Evolutionary conservation across 371 early-diverging fungal species (phyloP), one percentile per base, ranked within the genome.

Genomic region (Choanephora cucurbitarum): DNA sequence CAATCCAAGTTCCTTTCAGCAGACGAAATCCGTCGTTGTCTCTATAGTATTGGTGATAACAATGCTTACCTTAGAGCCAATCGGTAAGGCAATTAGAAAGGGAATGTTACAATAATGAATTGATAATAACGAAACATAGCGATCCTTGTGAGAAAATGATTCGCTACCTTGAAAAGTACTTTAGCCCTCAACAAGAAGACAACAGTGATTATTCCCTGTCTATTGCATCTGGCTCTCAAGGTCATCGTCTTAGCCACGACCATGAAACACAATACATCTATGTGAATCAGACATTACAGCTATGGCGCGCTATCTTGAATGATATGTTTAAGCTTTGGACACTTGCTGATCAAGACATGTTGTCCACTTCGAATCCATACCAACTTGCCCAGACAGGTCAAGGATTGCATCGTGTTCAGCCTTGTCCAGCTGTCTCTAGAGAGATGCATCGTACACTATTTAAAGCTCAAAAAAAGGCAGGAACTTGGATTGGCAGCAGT

Each of bases 251-350:
- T 28, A 87, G 94, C 10, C 98, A 98, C 60, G 84, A 84, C 64
- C 98, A 98, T 71, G 81, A 87, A 50, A 91, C 85, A 34, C 98
- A 98, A 70, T 98, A 89, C 72, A 82, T 85, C 62, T 98, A 96
- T 72, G 98, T 97, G 44, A 80, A 88, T 47, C 98, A 98, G 73
- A 92, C 96, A 13, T 79, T 98, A 33, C 84, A 91, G 5, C 78
- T 98, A 19, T 98, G 98, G 97, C 82, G 94, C 9, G 97, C 96
- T 64, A 90, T 98, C 53, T 74, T 91, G 23, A 89, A 97, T 74
- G 96, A 97, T 53, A 95, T 97, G 95, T 98, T 94, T 66, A 90
- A 83, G 83, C 87, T 98, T 28, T 98, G 98, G 98, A 81, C 75
- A 41, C 64, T 94, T 23, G 88, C 98, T 11, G 98, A 98, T 70